Evolutionary conservation across 23 red algal species (phyloP).

Genomic region (Pyropia yezoensis): DNA sequence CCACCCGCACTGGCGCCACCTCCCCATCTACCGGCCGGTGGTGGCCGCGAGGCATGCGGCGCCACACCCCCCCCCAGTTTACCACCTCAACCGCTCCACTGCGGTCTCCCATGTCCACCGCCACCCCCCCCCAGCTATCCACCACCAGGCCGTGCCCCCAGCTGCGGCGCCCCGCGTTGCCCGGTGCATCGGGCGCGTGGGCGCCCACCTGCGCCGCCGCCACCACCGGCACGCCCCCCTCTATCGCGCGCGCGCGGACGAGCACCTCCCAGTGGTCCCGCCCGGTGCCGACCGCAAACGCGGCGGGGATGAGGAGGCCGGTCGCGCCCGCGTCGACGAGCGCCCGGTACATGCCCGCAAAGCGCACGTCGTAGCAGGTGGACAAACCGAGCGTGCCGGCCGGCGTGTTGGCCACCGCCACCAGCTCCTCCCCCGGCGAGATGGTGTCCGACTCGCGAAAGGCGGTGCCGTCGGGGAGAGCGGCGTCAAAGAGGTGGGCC

Average conservation of each 20-base stretch:
- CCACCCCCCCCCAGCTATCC: slow-evolving; percentile 8
- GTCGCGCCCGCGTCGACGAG: slow-evolving; percentile 28
- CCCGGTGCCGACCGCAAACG: slow-evolving; percentile 38
- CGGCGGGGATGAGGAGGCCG: slow-evolving; percentile 35
- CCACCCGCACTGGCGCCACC: too few species aligned
- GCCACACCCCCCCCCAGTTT: too few species aligned
- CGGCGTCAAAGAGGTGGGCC: slow-evolving; percentile 38
- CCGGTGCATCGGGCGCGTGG: slow-evolving; percentile 3
- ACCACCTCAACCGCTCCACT: too few species aligned
- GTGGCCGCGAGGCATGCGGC: too few species aligned
- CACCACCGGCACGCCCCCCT: slow-evolving; percentile 34
- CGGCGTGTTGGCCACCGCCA: slow-evolving; percentile 36
- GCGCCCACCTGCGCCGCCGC: slow-evolving; percentile 50
- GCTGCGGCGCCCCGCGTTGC: slow-evolving; percentile 8
- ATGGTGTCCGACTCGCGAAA: slow-evolving; percentile 26
- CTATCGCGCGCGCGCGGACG: slow-evolving; percentile 49
- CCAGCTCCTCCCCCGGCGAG: slow-evolving; percentile 7
- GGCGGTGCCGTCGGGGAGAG: slow-evolving; percentile 15
- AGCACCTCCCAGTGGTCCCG: slow-evolving; percentile 48
- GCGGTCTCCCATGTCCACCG: too few species aligned
- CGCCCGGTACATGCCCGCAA: slow-evolving; percentile 34
- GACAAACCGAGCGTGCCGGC: slow-evolving; percentile 45
- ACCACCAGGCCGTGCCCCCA: slow-evolving; percentile 13
- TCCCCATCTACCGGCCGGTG: too few species aligned
- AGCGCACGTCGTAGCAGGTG: slow-evolving; percentile 64